Evolutionary conservation across 306 rosid species (phyloP).

Genomic region (Fragaria vesca): DNA sequence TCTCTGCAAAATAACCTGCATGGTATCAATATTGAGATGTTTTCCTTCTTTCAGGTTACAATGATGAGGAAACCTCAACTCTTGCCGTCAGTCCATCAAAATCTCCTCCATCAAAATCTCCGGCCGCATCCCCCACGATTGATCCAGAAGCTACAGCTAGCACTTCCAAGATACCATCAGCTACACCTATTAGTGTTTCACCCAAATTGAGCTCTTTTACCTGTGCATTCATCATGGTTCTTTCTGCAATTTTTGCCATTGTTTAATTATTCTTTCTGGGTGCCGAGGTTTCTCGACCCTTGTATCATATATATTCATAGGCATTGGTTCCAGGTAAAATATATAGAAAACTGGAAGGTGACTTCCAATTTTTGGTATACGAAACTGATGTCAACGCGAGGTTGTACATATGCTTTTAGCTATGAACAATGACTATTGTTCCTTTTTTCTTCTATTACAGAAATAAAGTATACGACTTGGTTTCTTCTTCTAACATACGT

Average conservation of each 20-base stretch:
- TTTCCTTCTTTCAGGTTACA: conserved; percentile 51
- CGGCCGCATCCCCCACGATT: conserved; percentile 42
- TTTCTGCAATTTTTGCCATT: conserved; percentile 40
- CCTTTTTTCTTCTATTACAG: neutral
- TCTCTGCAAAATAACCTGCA: neutral
- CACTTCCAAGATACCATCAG: conserved; percentile 20
- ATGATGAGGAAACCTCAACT: conserved; percentile 31
- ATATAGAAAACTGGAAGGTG: conserved; percentile 24
- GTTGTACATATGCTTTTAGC: conserved; percentile 35
- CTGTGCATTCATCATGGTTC: conserved; percentile 24
- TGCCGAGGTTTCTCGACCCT: conserved; percentile 14
- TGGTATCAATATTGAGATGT: conserved; percentile 9
- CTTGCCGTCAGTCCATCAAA: conserved; percentile 29
- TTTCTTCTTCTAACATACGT: neutral
- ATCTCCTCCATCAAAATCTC: conserved; percentile 38
- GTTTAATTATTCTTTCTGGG: conserved; percentile 35
- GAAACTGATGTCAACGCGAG: conserved; percentile 21
- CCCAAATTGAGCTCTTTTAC: conserved; percentile 34
- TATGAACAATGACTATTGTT: conserved; percentile 19
- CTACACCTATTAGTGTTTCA: conserved; percentile 32
- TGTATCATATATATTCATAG: conserved; percentile 30
- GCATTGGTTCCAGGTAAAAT: conserved; percentile 9
- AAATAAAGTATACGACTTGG: neutral
- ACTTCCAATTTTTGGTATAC: conserved; percentile 24
- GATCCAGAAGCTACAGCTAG: conserved; percentile 48